Evolutionary conservation across 1,139 yeast species (phyloP).

Genomic region (Diutina pseudorugosa): DNA sequence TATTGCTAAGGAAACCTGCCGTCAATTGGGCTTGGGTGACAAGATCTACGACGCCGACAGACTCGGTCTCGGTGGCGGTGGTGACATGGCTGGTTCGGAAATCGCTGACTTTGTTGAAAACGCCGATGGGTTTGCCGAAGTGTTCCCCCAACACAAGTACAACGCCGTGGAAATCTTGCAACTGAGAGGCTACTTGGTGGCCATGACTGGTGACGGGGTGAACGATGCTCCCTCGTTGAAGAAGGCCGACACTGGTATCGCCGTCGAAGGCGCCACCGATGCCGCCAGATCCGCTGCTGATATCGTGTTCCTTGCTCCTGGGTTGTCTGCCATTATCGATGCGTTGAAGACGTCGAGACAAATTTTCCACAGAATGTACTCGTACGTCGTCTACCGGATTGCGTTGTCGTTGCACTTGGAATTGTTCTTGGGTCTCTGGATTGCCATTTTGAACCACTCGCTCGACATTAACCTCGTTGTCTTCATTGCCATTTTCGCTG

Average conservation of each 20-base stretch:
- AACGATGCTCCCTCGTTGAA: constrained; percentile 94
- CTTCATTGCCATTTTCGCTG: constrained; percentile 91
- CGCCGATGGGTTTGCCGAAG: constrained; percentile 97
- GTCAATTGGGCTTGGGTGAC: constrained; percentile 94
- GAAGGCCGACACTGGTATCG: constrained; percentile 96
- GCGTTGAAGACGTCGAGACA: constrained; percentile 91
- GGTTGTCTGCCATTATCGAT: constrained; percentile 90
- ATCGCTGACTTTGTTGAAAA: constrained; percentile 92
- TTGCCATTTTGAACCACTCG: constrained; percentile 79
- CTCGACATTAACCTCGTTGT: constrained; percentile 80
- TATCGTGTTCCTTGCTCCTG: constrained; percentile 92
- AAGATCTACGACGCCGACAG: constrained; percentile 96
- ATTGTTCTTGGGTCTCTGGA: constrained; percentile 86
- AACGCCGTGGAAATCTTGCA: constrained; percentile 84
- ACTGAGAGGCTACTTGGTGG: constrained; percentile 89
- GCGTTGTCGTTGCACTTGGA: constrained; percentile 90
- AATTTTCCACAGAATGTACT: constrained; percentile 97
- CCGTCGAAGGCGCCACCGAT: constrained; percentile 95
- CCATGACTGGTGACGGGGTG: constrained; percentile 98
- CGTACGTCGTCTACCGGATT: constrained; percentile 93
- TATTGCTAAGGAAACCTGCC: constrained; percentile 96
- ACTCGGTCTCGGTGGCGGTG: constrained; percentile 93
- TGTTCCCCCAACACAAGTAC: constrained; percentile 94
- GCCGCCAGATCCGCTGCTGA: constrained; percentile 96
- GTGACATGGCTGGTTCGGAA: constrained; percentile 94